phyloP scores from a whole-genome alignment of 2,329 filamentous ascomycete genomes.

The Hypoxylon sp. region DNA sequence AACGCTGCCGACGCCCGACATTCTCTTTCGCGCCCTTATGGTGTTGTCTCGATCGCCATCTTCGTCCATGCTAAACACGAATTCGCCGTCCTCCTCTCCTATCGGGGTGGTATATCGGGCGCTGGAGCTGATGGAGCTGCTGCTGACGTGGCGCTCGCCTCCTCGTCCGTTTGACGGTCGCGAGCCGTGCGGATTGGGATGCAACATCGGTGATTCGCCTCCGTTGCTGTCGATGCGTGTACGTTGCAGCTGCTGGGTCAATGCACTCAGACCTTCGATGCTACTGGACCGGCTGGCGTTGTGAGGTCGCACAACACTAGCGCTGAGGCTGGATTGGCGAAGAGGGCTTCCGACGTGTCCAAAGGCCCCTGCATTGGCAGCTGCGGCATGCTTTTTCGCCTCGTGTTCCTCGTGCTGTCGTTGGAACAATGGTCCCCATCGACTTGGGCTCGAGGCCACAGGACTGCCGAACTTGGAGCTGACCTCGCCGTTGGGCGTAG shows the following conservation, averaged over 20 bases:
- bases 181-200: conserved; percentile 56
- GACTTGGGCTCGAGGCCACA: conserved; percentile 65
- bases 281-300: conserved; percentile 55
- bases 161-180: conserved; percentile 54
- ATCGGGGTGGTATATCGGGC: conserved; percentile 71
- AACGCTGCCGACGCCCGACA: conserved; percentile 51
- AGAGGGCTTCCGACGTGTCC: conserved; percentile 73
- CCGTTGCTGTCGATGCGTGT: conserved; percentile 61
- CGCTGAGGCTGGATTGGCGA: conserved; percentile 68
- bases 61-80: conserved; percentile 73
- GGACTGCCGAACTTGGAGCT: conserved; percentile 69
- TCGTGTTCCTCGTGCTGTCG: conserved; percentile 68
- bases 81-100: conserved; percentile 70
- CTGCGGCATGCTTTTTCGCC: conserved; percentile 55
- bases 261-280: conserved; percentile 62
- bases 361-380: conserved; percentile 58
- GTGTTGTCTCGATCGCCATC: conserved; percentile 61
- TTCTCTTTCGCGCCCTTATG: conserved; percentile 58
- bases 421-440: conserved; percentile 69
- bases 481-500: conserved; percentile 52
- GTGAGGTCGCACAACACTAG: conserved; percentile 57
- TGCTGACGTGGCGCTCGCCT: conserved; percentile 67
- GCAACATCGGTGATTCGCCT: conserved; percentile 56
- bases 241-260: conserved; percentile 70
- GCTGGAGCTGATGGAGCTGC: conserved; percentile 64